Conservation (phyloP, 2,329 filamentous ascomycete genomes). For the Geoglossum cookeanum region DNA sequence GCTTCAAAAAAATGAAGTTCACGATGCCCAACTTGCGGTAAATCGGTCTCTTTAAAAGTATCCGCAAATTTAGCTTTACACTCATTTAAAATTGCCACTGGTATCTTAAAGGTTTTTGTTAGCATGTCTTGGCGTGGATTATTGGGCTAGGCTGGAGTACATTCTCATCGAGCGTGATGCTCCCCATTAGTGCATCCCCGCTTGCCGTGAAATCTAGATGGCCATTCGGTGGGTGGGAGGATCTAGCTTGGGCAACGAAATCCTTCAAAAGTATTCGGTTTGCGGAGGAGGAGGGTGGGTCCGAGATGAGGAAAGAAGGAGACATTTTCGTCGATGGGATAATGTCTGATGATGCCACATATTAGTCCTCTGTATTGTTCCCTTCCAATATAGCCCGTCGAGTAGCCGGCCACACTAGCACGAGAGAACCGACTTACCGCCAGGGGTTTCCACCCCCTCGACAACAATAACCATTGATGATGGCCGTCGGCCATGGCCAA, state of each 20-base stretch:
- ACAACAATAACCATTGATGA: constrained; percentile 20
- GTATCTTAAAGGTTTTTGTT: neutral
- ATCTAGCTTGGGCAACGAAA: constrained; percentile 6
- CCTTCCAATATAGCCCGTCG: neutral
- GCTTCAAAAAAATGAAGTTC: neutral
- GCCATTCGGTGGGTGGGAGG: neutral
- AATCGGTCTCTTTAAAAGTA: neutral
- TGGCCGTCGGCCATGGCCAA: constrained; percentile 13
- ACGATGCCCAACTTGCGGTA: neutral
- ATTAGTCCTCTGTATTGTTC: neutral
- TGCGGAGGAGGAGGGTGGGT: neutral
- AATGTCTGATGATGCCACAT: neutral
- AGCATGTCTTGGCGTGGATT: neutral
- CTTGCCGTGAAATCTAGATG: neutral
- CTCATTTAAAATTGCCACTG: neutral
- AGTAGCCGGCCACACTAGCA: no score
- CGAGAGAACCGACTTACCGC: constrained; percentile 14
- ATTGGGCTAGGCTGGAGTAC: neutral
- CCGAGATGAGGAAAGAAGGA: neutral
- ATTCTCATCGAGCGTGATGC: neutral
- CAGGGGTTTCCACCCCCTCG: constrained; percentile 20
- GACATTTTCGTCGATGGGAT: constrained; percentile 11
- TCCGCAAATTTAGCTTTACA: neutral
- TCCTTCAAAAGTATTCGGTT: neutral
- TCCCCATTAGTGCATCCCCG: neutral